Conservation (phyloP, 2,329 filamentous ascomycete genomes). For the Metarhizium sp. region DNA sequence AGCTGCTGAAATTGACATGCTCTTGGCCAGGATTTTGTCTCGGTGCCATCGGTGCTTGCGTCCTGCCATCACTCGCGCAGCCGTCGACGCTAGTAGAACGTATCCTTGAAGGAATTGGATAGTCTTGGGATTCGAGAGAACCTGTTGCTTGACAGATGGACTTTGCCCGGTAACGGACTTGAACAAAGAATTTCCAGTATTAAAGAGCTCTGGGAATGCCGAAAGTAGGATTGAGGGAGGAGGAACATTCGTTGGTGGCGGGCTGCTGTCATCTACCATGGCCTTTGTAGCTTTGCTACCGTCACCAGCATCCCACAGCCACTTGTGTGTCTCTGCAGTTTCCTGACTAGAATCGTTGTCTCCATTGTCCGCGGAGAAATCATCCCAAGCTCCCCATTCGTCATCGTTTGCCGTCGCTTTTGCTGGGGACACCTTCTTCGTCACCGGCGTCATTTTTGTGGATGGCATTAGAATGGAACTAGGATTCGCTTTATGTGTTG, state of each 20-base stretch:
- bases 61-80: conserved; percentile 74
- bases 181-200: conserved; percentile 56
- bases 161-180: conserved; percentile 52
- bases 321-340: conserved; percentile 21
- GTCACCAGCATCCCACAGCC: conserved; percentile 42
- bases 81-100: conserved; percentile 54
- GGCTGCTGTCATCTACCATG: conserved; percentile 21
- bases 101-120: conserved; percentile 56
- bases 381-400: conserved; percentile 44
- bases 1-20: conserved; percentile 76
- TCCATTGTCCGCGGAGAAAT: conserved; percentile 22
- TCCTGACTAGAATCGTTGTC: conserved; percentile 11
- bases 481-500: not conserved
- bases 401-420: conserved; percentile 24
- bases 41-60: conserved; percentile 85
- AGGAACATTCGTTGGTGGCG: conserved; percentile 77
- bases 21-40: conserved; percentile 73
- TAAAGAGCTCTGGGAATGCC: conserved; percentile 63
- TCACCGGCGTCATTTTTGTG: conserved; percentile 3
- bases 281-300: conserved; percentile 15
- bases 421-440: not conserved
- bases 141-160: conserved; percentile 48
- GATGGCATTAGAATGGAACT: not conserved
- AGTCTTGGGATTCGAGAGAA: conserved; percentile 54
- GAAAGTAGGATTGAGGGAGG: conserved; percentile 77